Evolutionary conservation across 768 basidiomycete genomes (phyloP).

Genomic region (Amanita thiersii): DNA sequence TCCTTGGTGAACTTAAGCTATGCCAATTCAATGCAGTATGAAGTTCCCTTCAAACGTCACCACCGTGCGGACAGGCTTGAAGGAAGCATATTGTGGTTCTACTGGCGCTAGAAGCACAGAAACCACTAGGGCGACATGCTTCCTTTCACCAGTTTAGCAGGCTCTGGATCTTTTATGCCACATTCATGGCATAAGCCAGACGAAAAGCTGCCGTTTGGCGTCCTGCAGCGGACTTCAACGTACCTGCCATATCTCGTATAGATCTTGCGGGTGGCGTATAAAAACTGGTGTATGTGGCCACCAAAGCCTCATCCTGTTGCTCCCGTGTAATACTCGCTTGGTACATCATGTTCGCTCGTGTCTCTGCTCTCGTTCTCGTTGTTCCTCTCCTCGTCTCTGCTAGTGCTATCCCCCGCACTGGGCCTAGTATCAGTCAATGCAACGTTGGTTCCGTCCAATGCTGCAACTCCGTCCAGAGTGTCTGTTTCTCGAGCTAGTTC

Average conservation of each 20-base stretch:
- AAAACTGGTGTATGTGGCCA: too few species aligned
- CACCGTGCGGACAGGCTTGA: neutral
- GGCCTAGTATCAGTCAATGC: slow-evolving; percentile 11
- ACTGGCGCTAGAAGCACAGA: slow-evolving; percentile 6
- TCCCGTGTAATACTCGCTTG: too few species aligned
- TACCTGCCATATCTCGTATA: slow-evolving; percentile 2
- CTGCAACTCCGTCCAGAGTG: slow-evolving; percentile 15
- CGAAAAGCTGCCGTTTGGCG: slow-evolving; percentile 3
- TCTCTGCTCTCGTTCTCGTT: slow-evolving; percentile 13
- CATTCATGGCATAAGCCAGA: slow-evolving; percentile 2
- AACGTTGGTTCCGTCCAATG: slow-evolving; percentile 15
- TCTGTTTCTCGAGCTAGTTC: slow-evolving; percentile 2
- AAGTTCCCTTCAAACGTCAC: neutral
- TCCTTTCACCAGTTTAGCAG: slow-evolving; percentile 5
- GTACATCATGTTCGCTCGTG: slow-evolving; percentile 16
- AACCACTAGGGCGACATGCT: slow-evolving; percentile 1
- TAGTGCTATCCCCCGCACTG: slow-evolving; percentile 12
- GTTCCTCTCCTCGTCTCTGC: slow-evolving; percentile 15
- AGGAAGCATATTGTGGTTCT: slow-evolving; percentile 3
- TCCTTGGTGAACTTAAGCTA: neutral
- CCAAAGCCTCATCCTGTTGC: too few species aligned
- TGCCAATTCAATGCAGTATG: neutral
- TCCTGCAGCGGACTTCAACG: slow-evolving; percentile 6
- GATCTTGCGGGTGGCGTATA: neutral
- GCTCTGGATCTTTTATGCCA: slow-evolving; percentile 1